phyloP scores from a whole-genome alignment of 1,139 yeast species.

The Eremothecium gossypii region DNA sequence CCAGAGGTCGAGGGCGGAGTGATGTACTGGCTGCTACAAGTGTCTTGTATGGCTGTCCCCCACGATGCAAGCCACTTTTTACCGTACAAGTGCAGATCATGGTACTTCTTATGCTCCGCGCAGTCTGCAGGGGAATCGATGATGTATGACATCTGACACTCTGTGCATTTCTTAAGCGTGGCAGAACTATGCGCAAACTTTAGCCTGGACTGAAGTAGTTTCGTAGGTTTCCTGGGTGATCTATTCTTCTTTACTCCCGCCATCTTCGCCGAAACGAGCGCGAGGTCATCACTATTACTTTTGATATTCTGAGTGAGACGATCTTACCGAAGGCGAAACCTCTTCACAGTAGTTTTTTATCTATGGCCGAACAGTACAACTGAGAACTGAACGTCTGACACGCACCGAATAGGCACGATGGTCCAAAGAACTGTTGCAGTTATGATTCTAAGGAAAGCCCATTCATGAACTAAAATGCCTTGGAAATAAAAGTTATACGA shows the following conservation, averaged over 20 bases:
- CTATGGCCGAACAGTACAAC: too few species aligned
- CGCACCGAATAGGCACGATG: too few species aligned
- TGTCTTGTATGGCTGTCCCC: constrained; percentile 15
- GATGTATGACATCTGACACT: constrained; percentile 26
- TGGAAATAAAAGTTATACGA: too few species aligned
- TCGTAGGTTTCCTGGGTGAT: background rate
- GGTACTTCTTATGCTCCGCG: constrained; percentile 19
- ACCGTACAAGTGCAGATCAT: constrained; percentile 23
- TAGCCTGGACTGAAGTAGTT: background rate
- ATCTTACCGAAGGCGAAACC: too few species aligned
- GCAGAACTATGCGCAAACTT: background rate
- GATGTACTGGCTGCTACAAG: background rate
- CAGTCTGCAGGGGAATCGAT: constrained; percentile 15
- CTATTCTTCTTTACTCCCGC: background rate
- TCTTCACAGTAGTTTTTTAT: too few species aligned
- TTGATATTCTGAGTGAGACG: too few species aligned
- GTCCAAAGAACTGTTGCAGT: too few species aligned
- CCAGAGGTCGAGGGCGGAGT: constrained; percentile 12
- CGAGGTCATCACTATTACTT: too few species aligned
- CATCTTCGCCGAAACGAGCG: background rate
- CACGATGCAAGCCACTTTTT: constrained; percentile 24
- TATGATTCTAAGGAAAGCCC: too few species aligned
- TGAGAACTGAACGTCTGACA: too few species aligned
- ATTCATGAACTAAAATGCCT: too few species aligned
- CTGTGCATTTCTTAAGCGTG: constrained; percentile 15